Evolutionary conservation across 106 monocot species (phyloP), one percentile per base, ranked within the genome.

Genomic region (Dendrobium nobile): DNA sequence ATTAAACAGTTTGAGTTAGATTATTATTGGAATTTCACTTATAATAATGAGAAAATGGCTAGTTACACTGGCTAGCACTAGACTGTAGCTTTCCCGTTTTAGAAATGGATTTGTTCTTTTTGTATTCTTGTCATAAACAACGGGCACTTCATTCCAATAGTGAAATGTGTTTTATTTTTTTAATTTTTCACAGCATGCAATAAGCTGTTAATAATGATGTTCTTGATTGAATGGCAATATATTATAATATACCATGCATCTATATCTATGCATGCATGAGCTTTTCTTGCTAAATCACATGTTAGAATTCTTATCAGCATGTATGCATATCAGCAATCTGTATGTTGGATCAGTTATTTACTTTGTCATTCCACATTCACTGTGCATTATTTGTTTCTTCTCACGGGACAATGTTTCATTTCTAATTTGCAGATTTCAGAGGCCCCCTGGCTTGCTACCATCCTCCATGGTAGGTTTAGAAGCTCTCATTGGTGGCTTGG

Each of bases 381-480:
- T 10, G 4, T n/a, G 20, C 22, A 19, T n/a, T 22, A 22, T 61
- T 11, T 1, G 10, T 15, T 22, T 61, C 7, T n/a, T 61, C 22
- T 61, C 8, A 61, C 22, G 7, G 22, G 22, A 10, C 61, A 19
- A 61, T 61, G 1, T 61, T 0, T 0, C 61, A 61, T 61, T 22
- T 19, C 22, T 61, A 5, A 61, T 27, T 79, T 82, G 24, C 83
- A 94, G 92, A 77, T 95, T 92, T 84, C 94, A 92, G 82, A 90
- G 94, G 80, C 94, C 94, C 76, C 88, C 94, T 45, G 94, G 89
- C 55, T 81, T 82, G 15, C 65, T 95, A 41, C 79, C 92, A 10
- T 95, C 92, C 26, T 95, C 95, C 33, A 87, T 95, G 95, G 81
- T 92, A 24, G 95, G 95, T 68, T 85, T 87, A 44, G 92, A 95